Conservation (phyloP, 1,284 basidiomycete genomes). For the Testicularia cyperi region DNA sequence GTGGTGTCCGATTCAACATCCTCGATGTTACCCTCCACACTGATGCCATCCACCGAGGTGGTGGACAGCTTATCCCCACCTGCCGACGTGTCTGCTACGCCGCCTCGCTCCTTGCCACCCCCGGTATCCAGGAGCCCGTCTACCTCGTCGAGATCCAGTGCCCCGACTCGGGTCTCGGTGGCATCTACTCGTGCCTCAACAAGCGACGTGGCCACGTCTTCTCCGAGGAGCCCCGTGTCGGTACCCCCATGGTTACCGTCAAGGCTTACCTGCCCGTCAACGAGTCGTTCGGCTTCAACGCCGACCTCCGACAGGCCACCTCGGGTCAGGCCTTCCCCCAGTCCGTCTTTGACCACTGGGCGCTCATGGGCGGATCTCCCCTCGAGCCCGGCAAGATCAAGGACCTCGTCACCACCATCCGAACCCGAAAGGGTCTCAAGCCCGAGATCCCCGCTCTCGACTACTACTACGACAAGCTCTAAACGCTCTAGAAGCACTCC, state of each 20-base stretch:
- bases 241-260: slow-evolving; percentile 99
- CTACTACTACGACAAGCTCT: slow-evolving; percentile 47
- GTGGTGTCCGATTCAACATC: slow-evolving; percentile 94
- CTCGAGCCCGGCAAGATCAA: slow-evolving; percentile 80
- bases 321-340: slow-evolving; percentile 98
- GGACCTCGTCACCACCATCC: slow-evolving; percentile 79
- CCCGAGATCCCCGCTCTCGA: slow-evolving; percentile 39
- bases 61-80: slow-evolving; percentile 95
- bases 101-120: slow-evolving; percentile 85
- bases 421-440: slow-evolving; percentile 82
- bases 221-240: slow-evolving; percentile 92
- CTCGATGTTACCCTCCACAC: slow-evolving; percentile 95
- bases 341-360: slow-evolving; percentile 76
- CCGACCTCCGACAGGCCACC: slow-evolving; percentile 87
- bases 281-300: slow-evolving; percentile 99
- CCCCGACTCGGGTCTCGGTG: slow-evolving; percentile 95
- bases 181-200: slow-evolving; percentile 92
- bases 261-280: slow-evolving; percentile 96
- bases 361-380: slow-evolving; percentile 68
- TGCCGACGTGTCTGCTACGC: slow-evolving; percentile 96
- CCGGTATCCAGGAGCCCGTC: slow-evolving; percentile 92
- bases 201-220: slow-evolving; percentile 98
- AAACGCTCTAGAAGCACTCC: too few species aligned
- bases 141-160: slow-evolving; percentile 99
- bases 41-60: slow-evolving; percentile 99